Percentiles rank a stretch among this genome's conserved stretches.
Evolutionary conservation across 2,329 filamentous ascomycete genomes (phyloP).

Genomic region (Alternaria novae-zelandiae): DNA sequence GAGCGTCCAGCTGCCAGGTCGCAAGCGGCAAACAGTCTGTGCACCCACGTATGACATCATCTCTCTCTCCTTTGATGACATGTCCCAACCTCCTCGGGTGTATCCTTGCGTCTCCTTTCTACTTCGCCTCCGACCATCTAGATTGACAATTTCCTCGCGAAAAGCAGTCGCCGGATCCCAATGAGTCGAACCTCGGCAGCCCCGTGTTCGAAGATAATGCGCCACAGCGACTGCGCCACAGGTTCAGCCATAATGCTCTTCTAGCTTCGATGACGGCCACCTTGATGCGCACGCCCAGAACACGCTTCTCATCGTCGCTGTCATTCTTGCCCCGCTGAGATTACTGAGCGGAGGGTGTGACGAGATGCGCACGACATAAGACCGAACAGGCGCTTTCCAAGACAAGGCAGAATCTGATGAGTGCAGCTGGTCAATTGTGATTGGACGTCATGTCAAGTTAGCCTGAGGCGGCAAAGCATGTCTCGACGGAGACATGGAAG

Average conservation of each 20-base stretch:
- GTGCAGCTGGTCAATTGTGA: neutral
- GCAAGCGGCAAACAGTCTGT: neutral
- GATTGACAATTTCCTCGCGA: no score
- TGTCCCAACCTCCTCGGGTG: neutral
- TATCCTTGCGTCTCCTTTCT: neutral
- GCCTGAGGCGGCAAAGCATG: neutral
- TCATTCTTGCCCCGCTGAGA: neutral
- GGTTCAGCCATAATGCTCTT: neutral
- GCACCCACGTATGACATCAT: neutral
- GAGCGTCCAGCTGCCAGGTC: neutral
- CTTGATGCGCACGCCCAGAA: neutral
- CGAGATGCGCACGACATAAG: neutral
- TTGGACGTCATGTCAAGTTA: neutral
- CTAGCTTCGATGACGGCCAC: neutral
- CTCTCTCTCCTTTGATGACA: neutral
- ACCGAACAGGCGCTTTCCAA: neutral
- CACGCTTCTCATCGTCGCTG: neutral
- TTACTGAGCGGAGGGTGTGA: constrained; percentile 2
- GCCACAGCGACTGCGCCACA: neutral
- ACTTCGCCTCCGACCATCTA: neutral
- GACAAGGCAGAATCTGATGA: constrained; percentile 5
- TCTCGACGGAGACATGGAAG: neutral
- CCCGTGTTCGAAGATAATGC: neutral
- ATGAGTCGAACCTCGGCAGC: neutral
- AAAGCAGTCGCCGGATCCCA: neutral